Percentiles rank a stretch among this genome's conserved stretches.
Evolutionary conservation across 352 stramenopile genomes (phyloP).

Genomic region (Globisporangium middletonii): DNA sequence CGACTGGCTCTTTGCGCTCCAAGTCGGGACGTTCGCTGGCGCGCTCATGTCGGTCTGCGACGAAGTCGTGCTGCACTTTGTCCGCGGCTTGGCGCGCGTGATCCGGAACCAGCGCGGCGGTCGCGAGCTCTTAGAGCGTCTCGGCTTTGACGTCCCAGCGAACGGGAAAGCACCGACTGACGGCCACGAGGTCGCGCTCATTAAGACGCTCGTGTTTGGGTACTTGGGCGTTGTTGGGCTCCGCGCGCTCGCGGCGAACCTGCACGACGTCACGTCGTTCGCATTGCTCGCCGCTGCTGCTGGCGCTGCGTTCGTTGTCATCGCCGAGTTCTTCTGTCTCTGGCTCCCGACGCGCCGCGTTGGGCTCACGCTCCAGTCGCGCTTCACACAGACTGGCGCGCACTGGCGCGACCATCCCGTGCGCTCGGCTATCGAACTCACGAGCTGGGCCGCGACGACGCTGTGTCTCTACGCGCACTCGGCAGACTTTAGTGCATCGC

Average conservation of each 20-base stretch:
- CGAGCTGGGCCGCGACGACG: slow-evolving; percentile 53
- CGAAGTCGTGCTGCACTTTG: slow-evolving; percentile 67
- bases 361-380: slow-evolving; percentile 67
- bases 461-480: slow-evolving; percentile 55
- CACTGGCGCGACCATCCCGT: slow-evolving; percentile 56
- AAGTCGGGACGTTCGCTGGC: slow-evolving; percentile 71
- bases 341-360: slow-evolving; percentile 70
- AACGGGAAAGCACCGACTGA: slow-evolving; percentile 64
- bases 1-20: slow-evolving; percentile 49
- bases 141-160: slow-evolving; percentile 69
- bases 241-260: slow-evolving; percentile 56
- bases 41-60: slow-evolving; percentile 79
- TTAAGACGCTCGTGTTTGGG: slow-evolving; percentile 79
- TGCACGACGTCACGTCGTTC: slow-evolving; percentile 71
- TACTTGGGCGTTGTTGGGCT: slow-evolving; percentile 62
- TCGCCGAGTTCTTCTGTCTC: slow-evolving; percentile 71
- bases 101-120: slow-evolving; percentile 70
- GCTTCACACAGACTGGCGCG: slow-evolving; percentile 46
- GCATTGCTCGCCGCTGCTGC: slow-evolving; percentile 57
- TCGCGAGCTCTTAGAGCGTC: slow-evolving; percentile 40
- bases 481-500: slow-evolving; percentile 39
- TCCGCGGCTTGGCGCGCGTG: slow-evolving; percentile 46
- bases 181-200: slow-evolving; percentile 56
- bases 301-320: slow-evolving; percentile 66
- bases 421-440: slow-evolving; percentile 56